Base-by-base conservation (phyloP, 345 rosid species). In the Pugionium dolabratum region DNA sequence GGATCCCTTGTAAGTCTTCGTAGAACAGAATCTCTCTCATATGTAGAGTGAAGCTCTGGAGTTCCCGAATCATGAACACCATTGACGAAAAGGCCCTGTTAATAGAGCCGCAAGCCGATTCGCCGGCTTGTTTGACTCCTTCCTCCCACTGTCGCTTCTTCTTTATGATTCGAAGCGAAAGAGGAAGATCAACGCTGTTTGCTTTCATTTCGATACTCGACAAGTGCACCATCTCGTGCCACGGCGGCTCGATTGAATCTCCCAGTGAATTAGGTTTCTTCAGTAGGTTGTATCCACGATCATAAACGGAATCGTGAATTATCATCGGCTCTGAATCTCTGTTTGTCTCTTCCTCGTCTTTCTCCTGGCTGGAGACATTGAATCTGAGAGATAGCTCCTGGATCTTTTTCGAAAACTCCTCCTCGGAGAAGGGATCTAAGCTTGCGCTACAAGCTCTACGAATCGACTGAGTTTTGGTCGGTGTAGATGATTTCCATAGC, bases 1-100 rank as follows among this genome's bases (percentile, higher is more conserved):
- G 66, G 56, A 88, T 81, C 33, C 79, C 90, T 58, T 83, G 92
- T 45, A 90, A 73, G 68, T 94, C 96, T 67, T 90, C 87, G 62
- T 78, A 85, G 51, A 68, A 82, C 0, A 85, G 72, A 62, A 79
- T 1, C 77, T 88, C 95, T 46, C 97, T 79, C 96, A 88, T 86
- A 37, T 85, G 99, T 9, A 94, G 30, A 33, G 85, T 69, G 65
- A 72, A 86, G 73, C 95, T 82, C 0, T 90, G 97, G 5, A 94
- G 78, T 71, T 94, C 99, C 0, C 89, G 68, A 47, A 94, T 85
- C 67, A 94, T 94, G 42, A 90, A 94, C 72, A 94, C 99, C 99
- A 86, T 86, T 0, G 99, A 94, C 2, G 96, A 86, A 32, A 94
- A 94, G 2, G 99, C 99, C 71, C 75, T 88, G 51, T 79, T 90